Base-by-base conservation (phyloP, 768 basidiomycete species). In the Brasilioporus rufonigricans region DNA sequence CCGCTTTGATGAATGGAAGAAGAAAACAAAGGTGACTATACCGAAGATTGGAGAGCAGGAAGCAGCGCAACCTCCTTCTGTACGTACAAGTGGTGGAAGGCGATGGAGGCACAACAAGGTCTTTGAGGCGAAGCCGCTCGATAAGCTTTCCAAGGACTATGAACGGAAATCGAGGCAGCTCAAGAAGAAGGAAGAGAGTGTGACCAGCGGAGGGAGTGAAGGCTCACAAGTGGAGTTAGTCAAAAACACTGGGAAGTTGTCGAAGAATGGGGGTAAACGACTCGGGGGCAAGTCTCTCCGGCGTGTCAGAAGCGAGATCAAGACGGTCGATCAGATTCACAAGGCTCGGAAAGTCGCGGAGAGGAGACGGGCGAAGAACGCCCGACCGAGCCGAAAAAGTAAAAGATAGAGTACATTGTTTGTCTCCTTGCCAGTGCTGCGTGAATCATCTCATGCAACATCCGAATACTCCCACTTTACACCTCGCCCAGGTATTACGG, bases 1-100 rank as follows among this genome's bases (percentile, higher is more conserved):
- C 12, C 84, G 92, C 16, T 99, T 92, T 70, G 91, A 96, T 52
- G 93, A 96, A 68, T 99, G 97, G 97, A 90, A 88, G 70, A 77
- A 81, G 56, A 91, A 90, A 72, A 84, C 78, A 48, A 85, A 82
- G 36, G 73, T 83, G n/a, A 79, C 73, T 56, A 69, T 98, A 33
- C 94, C 94, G 0, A 81, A 81, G 55, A 77, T 89, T n/a, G 95
- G 95, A 19, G 94, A 97, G 67, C 77, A 74, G 4, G 94, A 96
- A 70, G 75, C 77, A 44, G 77, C 77, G 29, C 59, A 58, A 10
- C 64, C 67, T 27, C 61, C 67, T 39, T 68, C 66, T n/a, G 52
- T 62, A 38, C 53, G 51, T 4, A 62, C 65, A 14, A 64, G 65
- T 31, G 78, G 78, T 10, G 83, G 84, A 27, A 80, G 78, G 59